Evolutionary conservation across 2,329 filamentous ascomycete genomes (phyloP), one percentile per base, ranked within the genome.

Genomic region (Clonostachys solani): DNA sequence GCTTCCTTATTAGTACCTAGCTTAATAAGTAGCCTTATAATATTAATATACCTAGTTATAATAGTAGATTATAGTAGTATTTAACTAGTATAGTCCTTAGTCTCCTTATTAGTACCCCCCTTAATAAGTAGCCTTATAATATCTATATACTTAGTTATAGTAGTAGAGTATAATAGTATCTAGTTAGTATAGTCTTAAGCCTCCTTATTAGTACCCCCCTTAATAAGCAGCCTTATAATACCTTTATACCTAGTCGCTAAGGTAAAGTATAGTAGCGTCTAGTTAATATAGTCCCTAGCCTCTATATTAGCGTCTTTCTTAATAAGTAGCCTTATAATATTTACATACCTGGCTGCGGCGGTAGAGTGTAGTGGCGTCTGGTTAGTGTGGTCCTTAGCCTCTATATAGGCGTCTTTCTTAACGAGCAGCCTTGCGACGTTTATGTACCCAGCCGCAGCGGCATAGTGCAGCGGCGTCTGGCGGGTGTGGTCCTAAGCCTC

Each of bases 11-110:
- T 48, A 44, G 23, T 44, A 23, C 40, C 6, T 41, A 29, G 35
- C 35, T 40, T 44, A 36, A 45, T 40, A 33, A n/a, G 35, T 15
- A 42, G 36, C n/a, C 34, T n/a, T 36, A 42, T n/a, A 37, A 36
- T 37, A 45, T 40, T 19, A 29, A 40, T 35, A 7, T 16, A 35
- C 9, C 18, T 18, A 12, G 35, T 29, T 43, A n/a, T n/a, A n/a
- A n/a, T n/a, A n/a, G n/a, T n/a, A n/a, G n/a, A 36, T 17, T 19
- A 29, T 36, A 36, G 35, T 33, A 40, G 34, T 47, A 33, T 33
- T 33, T 47, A 33, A 43, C 40, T 44, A 42, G 33, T 47, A 47
- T 17, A n/a, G n/a, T n/a, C n/a, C n/a, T n/a, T n/a, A n/a, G n/a
- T n/a, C n/a, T n/a, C n/a, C n/a, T n/a, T n/a, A n/a, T n/a, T n/a